These are phyloP conservation scores for Metschnikowia noctiluminum DNA, from an alignment of 805 yeast species.

Conservation along the genomic window DNA sequence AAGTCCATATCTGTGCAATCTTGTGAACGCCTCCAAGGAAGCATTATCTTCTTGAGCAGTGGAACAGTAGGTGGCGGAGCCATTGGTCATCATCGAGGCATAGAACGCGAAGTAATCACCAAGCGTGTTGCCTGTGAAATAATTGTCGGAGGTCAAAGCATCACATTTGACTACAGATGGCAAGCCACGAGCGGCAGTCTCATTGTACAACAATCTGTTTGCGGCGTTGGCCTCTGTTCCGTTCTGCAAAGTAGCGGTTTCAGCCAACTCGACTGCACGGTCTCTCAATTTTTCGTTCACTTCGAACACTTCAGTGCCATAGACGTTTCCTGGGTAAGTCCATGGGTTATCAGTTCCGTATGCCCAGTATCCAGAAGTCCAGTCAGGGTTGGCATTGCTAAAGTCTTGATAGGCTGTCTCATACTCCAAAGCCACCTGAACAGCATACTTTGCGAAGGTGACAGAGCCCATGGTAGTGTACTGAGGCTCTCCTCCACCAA, in stretches of 20 bases:
- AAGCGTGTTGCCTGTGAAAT: constrained; percentile 53
- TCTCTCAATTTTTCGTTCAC: constrained; percentile 56
- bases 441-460: constrained; percentile 57
- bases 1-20: constrained; percentile 52
- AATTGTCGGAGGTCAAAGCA: constrained; percentile 56
- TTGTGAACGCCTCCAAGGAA: constrained; percentile 53
- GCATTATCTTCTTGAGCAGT: constrained; percentile 72
- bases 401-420: constrained; percentile 47
- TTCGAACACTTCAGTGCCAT: constrained; percentile 66
- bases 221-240: constrained; percentile 44
- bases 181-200: constrained; percentile 46
- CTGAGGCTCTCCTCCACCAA: constrained; percentile 61
- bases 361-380: constrained; percentile 60
- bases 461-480: constrained; percentile 58
- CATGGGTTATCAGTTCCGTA: constrained; percentile 49
- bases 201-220: constrained; percentile 47
- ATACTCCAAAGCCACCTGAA: constrained; percentile 59
- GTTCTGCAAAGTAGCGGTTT: constrained; percentile 38
- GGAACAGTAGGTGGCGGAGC: constrained; percentile 55
- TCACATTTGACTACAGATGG: constrained; percentile 55
- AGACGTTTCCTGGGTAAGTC: constrained; percentile 50
- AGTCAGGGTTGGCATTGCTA: constrained; percentile 35
- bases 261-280: constrained; percentile 53
- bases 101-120: constrained; percentile 49
- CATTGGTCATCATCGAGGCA: constrained; percentile 52